Evolutionary conservation across 345 rosid genomes (phyloP).

Genomic region (Crucihimalaya himalaica): DNA sequence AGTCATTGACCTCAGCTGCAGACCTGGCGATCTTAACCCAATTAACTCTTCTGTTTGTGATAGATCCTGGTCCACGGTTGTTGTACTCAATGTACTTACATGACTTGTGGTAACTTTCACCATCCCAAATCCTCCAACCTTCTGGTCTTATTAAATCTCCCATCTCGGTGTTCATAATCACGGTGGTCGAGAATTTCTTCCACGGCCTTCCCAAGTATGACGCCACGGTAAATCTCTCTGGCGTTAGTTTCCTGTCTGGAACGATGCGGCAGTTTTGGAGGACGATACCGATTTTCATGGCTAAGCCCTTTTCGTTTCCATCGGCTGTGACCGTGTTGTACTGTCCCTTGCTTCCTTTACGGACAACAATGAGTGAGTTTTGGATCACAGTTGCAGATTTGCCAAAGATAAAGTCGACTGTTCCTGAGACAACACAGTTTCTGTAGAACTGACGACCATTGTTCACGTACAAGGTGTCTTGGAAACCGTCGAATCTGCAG

Average conservation of each 20-base stretch:
- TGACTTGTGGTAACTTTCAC: conserved; percentile 33
- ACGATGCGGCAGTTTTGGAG: conserved; percentile 81
- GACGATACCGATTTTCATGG: conserved; percentile 51
- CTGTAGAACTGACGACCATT: conserved; percentile 67
- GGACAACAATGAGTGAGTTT: conserved; percentile 61
- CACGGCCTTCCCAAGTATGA: conserved; percentile 82
- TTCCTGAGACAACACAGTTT: conserved; percentile 66
- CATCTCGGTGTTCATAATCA: conserved; percentile 54
- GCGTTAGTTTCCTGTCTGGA: conserved; percentile 54
- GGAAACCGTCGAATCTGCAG: conserved; percentile 71
- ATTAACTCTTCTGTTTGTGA: conserved; percentile 45
- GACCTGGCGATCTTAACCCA: conserved; percentile 51
- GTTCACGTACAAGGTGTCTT: conserved; percentile 67
- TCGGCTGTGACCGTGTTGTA: conserved; percentile 68
- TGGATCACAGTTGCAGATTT: conserved; percentile 59
- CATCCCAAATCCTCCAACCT: conserved; percentile 61
- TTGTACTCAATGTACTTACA: conserved; percentile 54
- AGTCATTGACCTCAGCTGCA: conserved; percentile 45
- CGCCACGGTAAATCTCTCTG: conserved; percentile 38
- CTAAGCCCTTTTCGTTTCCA: conserved; percentile 39
- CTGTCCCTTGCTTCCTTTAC: conserved; percentile 50
- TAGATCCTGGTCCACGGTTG: conserved; percentile 71
- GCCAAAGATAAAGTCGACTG: conserved; percentile 80
- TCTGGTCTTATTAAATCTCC: conserved; percentile 67
- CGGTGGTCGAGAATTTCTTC: conserved; percentile 59